A percentile compares a stretch with the other conserved stretches of the same genome.
These are phyloP conservation scores for Jamesozyma hellenica DNA, from an alignment of 805 yeast genomes.

Conservation along the genomic window DNA sequence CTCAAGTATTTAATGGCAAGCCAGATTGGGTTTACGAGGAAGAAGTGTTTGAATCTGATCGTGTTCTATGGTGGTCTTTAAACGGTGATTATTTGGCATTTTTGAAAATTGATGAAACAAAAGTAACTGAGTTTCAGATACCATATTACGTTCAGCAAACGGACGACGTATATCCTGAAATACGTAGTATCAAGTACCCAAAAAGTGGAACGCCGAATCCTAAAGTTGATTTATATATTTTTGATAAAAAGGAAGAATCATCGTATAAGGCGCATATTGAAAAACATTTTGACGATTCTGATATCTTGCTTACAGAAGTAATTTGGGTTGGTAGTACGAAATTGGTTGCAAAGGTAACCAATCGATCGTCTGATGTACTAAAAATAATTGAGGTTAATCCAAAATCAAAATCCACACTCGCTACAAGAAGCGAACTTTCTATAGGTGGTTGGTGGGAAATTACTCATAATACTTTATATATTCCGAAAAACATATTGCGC, in stretches of 20 bases:
- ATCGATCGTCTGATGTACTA: constrained; percentile 57
- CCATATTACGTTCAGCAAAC: constrained; percentile 59
- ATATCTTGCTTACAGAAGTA: constrained; percentile 54
- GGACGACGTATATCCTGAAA: constrained; percentile 50
- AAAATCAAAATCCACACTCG: constrained; percentile 23
- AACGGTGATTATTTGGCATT: constrained; percentile 54
- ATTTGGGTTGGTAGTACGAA: constrained; percentile 53
- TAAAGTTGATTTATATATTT: constrained; percentile 42
- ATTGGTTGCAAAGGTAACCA: constrained; percentile 47
- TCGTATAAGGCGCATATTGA: constrained; percentile 36
- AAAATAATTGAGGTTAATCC: constrained; percentile 49
- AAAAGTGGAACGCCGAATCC: constrained; percentile 79
- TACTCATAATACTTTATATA: constrained; percentile 47
- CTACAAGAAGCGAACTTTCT: constrained; percentile 40
- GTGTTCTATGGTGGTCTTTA: constrained; percentile 85
- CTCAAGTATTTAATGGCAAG: constrained; percentile 67
- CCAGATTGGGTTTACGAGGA: constrained; percentile 96
- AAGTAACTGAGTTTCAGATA: constrained; percentile 61
- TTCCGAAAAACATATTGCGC: constrained; percentile 40
- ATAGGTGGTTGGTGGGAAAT: constrained; percentile 73
- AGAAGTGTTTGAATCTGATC: constrained; percentile 63
- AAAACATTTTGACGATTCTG: constrained; percentile 28
- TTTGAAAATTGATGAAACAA: constrained; percentile 60
- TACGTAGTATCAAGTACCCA: constrained; percentile 62
- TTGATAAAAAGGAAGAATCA: constrained; percentile 27